These are phyloP conservation scores for Collybia sordida DNA, from an alignment of 768 basidiomycete species.

Conservation along the genomic window DNA sequence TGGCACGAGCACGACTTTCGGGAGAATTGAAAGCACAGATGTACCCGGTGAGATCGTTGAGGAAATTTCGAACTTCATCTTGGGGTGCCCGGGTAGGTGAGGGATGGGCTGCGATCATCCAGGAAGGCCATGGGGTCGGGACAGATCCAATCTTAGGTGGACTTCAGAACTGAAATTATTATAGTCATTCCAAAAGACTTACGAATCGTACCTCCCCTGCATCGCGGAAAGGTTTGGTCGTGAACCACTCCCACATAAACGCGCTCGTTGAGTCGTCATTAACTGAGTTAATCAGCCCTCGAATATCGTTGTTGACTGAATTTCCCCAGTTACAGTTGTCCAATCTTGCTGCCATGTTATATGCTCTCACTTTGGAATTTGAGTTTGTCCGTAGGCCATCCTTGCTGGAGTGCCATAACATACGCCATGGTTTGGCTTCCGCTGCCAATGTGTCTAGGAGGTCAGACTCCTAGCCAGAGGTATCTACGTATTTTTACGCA, in stretches of 20 bases:
- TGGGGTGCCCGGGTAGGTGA: conserved; percentile 53
- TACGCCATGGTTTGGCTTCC: conserved; percentile 96
- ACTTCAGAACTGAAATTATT: neutral
- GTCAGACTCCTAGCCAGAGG: neutral
- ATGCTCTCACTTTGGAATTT: conserved; percentile 64
- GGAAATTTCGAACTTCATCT: conserved; percentile 53
- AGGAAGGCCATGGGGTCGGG: conserved; percentile 95
- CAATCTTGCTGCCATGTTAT: neutral
- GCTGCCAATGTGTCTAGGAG: conserved; percentile 30
- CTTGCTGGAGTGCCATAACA: conserved; percentile 88
- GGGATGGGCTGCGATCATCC: conserved; percentile 90
- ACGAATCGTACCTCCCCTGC: conserved; percentile 82
- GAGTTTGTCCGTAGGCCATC: conserved; percentile 66
- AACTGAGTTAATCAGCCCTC: conserved; percentile 79
- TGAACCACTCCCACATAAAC: conserved; percentile 97
- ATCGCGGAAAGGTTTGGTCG: conserved; percentile 71
- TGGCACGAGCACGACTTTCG: conserved; percentile 53
- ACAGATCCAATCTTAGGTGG: conserved; percentile 70
- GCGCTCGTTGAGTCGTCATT: conserved; percentile 87
- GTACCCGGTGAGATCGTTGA: conserved; percentile 59
- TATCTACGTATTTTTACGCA: conserved; percentile 19
- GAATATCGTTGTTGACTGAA: conserved; percentile 79
- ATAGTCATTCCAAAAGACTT: conserved; percentile 26
- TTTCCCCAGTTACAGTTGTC: neutral
- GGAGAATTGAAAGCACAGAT: conserved; percentile 66